A percentile compares a stretch with the other conserved stretches of the same genome.
Evolutionary conservation across 2,329 filamentous ascomycete genomes (phyloP).

Genomic region (Pezicula rhizophila): DNA sequence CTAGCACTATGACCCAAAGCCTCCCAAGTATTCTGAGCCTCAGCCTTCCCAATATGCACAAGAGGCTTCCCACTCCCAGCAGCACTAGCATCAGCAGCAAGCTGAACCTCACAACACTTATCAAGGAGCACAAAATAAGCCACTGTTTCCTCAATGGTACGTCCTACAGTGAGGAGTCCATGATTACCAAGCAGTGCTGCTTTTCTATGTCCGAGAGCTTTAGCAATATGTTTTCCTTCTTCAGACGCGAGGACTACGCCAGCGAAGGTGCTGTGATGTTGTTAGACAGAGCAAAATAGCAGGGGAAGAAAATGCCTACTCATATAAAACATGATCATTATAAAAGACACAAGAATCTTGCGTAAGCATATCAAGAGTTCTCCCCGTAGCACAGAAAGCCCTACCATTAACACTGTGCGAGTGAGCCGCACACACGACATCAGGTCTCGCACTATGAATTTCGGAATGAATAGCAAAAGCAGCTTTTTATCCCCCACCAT

Average conservation of each 20-base stretch:
- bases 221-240: constrained; percentile 42
- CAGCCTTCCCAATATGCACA: constrained; percentile 58
- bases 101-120: constrained; percentile 37
- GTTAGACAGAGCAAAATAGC: constrained; percentile 1
- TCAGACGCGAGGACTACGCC: constrained; percentile 45
- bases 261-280: constrained; percentile 31
- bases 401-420: constrained; percentile 49
- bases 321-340: constrained; percentile 31
- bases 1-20: constrained; percentile 47
- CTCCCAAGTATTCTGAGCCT: constrained; percentile 61
- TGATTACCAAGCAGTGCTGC: constrained; percentile 45
- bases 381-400: constrained; percentile 55
- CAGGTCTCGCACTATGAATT: constrained; percentile 49
- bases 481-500: neutral
- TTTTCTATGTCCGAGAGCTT: constrained; percentile 38
- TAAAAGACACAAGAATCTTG: constrained; percentile 48
- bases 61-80: constrained; percentile 55
- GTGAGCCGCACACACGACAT: constrained; percentile 50
- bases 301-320: no score
- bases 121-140: constrained; percentile 47
- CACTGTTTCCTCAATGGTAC: constrained; percentile 41
- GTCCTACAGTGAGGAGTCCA: constrained; percentile 42
- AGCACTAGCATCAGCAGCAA: constrained; percentile 50
- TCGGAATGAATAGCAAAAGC: constrained; percentile 53
- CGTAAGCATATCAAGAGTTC: constrained; percentile 49